These are phyloP conservation scores for Mycena polygramma DNA, from an alignment of 768 basidiomycete genomes.

Conservation along the genomic window DNA sequence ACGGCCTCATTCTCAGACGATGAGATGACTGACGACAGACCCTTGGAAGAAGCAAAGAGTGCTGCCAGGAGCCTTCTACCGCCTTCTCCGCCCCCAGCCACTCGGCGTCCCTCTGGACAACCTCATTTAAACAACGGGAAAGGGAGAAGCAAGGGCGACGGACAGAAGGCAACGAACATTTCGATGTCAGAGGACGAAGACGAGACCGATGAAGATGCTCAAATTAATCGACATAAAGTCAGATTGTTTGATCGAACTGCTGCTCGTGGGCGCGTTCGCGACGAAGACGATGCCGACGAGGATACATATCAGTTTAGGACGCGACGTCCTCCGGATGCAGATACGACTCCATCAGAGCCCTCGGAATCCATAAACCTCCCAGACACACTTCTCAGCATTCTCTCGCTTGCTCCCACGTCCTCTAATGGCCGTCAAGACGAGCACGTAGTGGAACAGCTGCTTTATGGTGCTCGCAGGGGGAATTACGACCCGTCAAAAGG, in stretches of 20 bases:
- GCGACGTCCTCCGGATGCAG: conserved; percentile 35
- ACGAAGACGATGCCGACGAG: conserved; percentile 16
- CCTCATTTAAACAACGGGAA: conserved; percentile 49
- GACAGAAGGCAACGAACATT: conserved; percentile 66
- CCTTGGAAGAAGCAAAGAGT: conserved; percentile 31
- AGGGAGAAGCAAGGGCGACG: conserved; percentile 25
- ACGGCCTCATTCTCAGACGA: neutral
- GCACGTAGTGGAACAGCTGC: conserved; percentile 67
- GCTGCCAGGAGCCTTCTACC: conserved; percentile 61
- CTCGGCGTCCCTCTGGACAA: conserved; percentile 39
- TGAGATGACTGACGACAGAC: conserved; percentile 34
- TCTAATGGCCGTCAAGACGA: conserved; percentile 62
- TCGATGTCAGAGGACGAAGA: conserved; percentile 40
- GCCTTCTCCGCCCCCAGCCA: conserved; percentile 75
- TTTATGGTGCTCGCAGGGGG: conserved; percentile 66
- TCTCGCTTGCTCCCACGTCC: conserved; percentile 69
- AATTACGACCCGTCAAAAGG: conserved; percentile 74
- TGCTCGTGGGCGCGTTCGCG: conserved; percentile 14
- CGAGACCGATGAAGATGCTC: conserved; percentile 46
- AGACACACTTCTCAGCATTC: conserved; percentile 72
- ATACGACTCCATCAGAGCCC: conserved; percentile 45
- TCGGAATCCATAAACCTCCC: conserved; percentile 70
- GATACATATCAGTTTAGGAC: conserved; percentile 47
- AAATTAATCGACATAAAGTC: conserved; percentile 20
- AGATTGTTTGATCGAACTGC: conserved; percentile 28